These are phyloP conservation scores for Stropharia rugosoannulata DNA, from an alignment of 768 basidiomycete genomes.

Conservation along the genomic window DNA sequence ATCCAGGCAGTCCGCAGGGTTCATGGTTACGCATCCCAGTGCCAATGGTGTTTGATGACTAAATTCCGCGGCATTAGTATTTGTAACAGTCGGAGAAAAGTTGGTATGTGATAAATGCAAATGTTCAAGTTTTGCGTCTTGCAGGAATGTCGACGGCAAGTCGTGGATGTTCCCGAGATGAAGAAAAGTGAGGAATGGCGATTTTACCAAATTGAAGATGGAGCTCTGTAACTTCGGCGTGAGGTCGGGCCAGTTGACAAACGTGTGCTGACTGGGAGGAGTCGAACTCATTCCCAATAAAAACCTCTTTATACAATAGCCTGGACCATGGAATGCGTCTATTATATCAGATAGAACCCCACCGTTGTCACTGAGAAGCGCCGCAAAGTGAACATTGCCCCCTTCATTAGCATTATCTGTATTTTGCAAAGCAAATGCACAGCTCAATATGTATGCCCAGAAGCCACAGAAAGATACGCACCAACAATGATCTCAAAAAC, in stretches of 20 bases:
- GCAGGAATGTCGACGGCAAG: conserved; percentile 3
- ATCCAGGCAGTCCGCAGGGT: conserved; percentile 4
- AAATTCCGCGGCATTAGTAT: background rate
- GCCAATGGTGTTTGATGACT: background rate
- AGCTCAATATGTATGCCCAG: background rate
- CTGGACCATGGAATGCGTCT: conserved; percentile 1
- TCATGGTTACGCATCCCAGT: conserved; percentile 8
- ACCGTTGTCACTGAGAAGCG: background rate
- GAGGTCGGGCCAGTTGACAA: conserved; percentile 6
- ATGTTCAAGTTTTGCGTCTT: conserved; percentile 4
- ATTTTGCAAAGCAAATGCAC: background rate
- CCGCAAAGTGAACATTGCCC: background rate
- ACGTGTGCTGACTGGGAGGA: background rate
- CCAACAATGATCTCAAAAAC: conserved; percentile 8
- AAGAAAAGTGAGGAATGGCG: conserved; percentile 1
- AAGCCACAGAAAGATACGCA: background rate
- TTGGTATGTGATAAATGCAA: conserved; percentile 4
- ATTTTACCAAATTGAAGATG: background rate
- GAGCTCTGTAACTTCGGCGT: background rate
- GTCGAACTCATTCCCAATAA: conserved; percentile 6
- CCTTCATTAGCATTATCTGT: background rate
- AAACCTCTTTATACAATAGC: conserved; percentile 4
- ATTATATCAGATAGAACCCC: background rate
- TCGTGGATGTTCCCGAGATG: conserved; percentile 6
- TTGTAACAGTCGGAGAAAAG: background rate